phyloP scores from a whole-genome alignment of 2,329 filamentous ascomycete genomes.

The Pseudogymnoascus sp. region DNA sequence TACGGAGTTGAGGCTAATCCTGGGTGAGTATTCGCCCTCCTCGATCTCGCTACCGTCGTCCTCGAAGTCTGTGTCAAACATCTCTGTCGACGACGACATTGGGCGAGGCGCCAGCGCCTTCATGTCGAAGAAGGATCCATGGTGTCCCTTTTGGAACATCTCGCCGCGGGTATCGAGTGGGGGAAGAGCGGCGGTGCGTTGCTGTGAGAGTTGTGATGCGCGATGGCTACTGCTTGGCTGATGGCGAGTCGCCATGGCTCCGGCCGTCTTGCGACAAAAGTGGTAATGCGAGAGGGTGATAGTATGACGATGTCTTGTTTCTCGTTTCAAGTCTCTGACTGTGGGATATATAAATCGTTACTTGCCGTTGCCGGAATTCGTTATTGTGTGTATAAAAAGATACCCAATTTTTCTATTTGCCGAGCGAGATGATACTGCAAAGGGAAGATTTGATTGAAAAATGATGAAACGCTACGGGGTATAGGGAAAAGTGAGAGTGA shows the following conservation, averaged over 20 bases:
- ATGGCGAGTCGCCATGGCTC: neutral
- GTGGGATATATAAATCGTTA: neutral
- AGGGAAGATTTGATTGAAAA: neutral
- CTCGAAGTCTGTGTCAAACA: constrained; percentile 69
- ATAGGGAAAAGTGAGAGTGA: neutral
- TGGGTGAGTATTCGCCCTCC: constrained; percentile 56
- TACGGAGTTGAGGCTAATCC: constrained; percentile 65
- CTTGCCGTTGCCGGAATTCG: neutral
- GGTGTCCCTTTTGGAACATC: constrained; percentile 40
- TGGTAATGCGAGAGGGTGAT: neutral
- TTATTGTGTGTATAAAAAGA: neutral
- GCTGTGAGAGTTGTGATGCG: neutral
- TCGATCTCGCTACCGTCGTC: constrained; percentile 44
- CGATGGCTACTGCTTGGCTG: neutral
- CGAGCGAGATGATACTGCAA: neutral
- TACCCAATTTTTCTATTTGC: neutral
- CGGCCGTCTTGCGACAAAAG: neutral
- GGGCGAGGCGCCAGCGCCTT: constrained; percentile 49
- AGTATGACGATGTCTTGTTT: neutral
- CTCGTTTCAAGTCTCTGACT: neutral
- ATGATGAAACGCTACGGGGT: neutral
- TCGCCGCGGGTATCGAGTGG: constrained; percentile 26
- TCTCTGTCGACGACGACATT: constrained; percentile 64
- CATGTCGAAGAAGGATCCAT: constrained; percentile 53
- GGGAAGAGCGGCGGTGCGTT: constrained; percentile 12